Conservation (phyloP, 2,329 filamentous ascomycete genomes). For the Lasiodiplodia hormozganensis region DNA sequence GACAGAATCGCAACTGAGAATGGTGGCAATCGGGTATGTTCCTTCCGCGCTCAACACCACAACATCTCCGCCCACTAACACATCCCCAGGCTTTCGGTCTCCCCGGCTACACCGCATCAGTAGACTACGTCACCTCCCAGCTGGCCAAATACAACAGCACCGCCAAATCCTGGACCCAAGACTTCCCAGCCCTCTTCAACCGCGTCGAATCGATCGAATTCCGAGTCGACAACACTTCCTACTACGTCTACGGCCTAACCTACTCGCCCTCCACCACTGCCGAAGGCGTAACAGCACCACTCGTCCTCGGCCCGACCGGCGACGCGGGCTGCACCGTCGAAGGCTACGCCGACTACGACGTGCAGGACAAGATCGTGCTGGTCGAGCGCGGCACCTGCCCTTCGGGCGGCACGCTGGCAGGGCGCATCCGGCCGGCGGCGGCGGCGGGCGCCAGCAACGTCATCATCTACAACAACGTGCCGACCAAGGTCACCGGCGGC, state of each 20-base stretch:
- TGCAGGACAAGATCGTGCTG: slow-evolving; percentile 51
- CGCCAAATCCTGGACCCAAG: slow-evolving; percentile 54
- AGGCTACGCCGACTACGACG: slow-evolving; percentile 41
- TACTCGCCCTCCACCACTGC: slow-evolving; percentile 57
- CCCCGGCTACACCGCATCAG: slow-evolving; percentile 64
- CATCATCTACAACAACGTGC: slow-evolving; percentile 51
- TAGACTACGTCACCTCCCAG: slow-evolving; percentile 63
- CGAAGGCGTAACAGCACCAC: slow-evolving; percentile 51
- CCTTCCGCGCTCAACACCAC: no score
- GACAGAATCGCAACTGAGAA: slow-evolving; percentile 62
- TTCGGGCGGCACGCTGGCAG: slow-evolving; percentile 50
- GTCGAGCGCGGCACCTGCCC: slow-evolving; percentile 51
- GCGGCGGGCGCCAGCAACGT: slow-evolving; percentile 51
- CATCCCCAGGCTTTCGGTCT: slow-evolving; percentile 54
- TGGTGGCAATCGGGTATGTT: slow-evolving; percentile 63
- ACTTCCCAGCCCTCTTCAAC: slow-evolving; percentile 56
- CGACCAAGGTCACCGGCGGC: slow-evolving; percentile 48
- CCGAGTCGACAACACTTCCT: slow-evolving; percentile 44
- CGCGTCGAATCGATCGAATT: slow-evolving; percentile 51
- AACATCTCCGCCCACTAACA: not conserved
- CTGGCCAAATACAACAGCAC: slow-evolving; percentile 50
- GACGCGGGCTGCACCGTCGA: slow-evolving; percentile 45
- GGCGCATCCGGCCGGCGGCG: slow-evolving; percentile 49
- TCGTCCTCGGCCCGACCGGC: slow-evolving; percentile 51
- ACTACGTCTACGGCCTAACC: slow-evolving; percentile 52